Evolutionary conservation across 805 yeast genomes (phyloP), one percentile per base, ranked within the genome.

Genomic region (Vanderwaltozyma polyspora): DNA sequence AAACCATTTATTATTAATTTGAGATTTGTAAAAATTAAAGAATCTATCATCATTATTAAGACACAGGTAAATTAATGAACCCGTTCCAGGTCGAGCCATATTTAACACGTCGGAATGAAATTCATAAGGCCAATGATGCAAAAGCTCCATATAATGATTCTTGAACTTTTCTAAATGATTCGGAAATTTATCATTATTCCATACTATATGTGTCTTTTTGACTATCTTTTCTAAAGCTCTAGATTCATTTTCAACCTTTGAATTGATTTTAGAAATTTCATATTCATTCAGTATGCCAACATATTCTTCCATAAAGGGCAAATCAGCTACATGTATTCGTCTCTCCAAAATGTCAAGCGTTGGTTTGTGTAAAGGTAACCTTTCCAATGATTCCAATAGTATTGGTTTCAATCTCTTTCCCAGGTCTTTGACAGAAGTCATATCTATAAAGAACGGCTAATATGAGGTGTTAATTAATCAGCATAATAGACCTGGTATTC

Each of bases 41-140:
- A n/a, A 23, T 23, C 17, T 7, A 9, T 19, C 3, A 27, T 11
- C 7, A n/a, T 13, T n/a, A 12, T 26, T 26, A 10, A 12, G 19
- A 32, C 36, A 34, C 16, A 19, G 6, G 15, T 17, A 22, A 5
- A 18, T 25, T 4, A 29, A 29, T 19, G 36, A 18, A 12, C 18
- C 14, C 7, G 14, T 19, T 11, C n/a, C 11, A 24, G 17, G n/a
- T 11, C 14, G 11, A 10, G 6, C 18, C 11, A 3, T 8, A 2
- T 14, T 4, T n/a, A 34, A 12, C 12, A 29, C 3, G 5, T 16
- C 21, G 5, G 18, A 30, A 30, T 36, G 39, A 12, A 21, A 19
- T n/a, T 36, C 35, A 32, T 13, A 32, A 3, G 39, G 39, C 39
- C 39, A 36, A 16, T 25, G 27, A 10, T 14, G n/a, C 5, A 32